Evolutionary conservation across 768 basidiomycete species (phyloP).

Genomic region (Cystobasidium onofrii): DNA sequence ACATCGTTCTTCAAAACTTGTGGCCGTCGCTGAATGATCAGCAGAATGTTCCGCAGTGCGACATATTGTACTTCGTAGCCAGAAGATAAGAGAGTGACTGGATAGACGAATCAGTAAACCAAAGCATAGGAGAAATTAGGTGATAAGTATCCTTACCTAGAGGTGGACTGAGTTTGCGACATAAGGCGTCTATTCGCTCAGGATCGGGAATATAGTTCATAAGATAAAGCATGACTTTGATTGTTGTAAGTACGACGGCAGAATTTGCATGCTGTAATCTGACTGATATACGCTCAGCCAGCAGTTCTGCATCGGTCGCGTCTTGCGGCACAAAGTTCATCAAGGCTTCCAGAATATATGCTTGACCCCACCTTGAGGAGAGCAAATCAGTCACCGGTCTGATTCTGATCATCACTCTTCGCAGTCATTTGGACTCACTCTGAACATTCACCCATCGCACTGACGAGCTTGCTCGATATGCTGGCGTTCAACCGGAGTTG

Average conservation of each 20-base stretch:
- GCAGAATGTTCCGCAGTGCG: slow-evolving; percentile 85
- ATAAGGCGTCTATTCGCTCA: slow-evolving; percentile 73
- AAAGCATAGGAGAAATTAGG: too few species aligned
- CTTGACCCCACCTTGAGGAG: slow-evolving; percentile 84
- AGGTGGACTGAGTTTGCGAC: slow-evolving; percentile 96
- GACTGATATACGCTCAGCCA: slow-evolving; percentile 89
- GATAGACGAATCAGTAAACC: neutral
- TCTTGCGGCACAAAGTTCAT: slow-evolving; percentile 87
- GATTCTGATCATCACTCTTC: neutral
- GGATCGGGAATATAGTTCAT: slow-evolving; percentile 99
- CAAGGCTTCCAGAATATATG: slow-evolving; percentile 91
- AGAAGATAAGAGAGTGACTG: slow-evolving; percentile 89
- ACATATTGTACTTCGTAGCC: slow-evolving; percentile 99
- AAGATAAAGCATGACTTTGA: slow-evolving; percentile 87
- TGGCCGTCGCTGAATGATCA: slow-evolving; percentile 92
- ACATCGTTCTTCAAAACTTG: slow-evolving; percentile 91
- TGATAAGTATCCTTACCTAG: slow-evolving; percentile 55
- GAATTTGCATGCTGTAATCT: slow-evolving; percentile 97
- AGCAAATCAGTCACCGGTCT: neutral
- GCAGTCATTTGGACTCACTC: slow-evolving; percentile 59
- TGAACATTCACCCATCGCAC: slow-evolving; percentile 88
- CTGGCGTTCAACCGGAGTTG: slow-evolving; percentile 79
- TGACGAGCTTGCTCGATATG: slow-evolving; percentile 78
- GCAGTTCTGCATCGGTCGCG: slow-evolving; percentile 77
- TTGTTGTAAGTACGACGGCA: slow-evolving; percentile 95